Percentiles rank a stretch among this genome's conserved stretches.
phyloP scores from a whole-genome alignment of 2,329 filamentous ascomycete species.

The Colletotrichum euphorbiae region DNA sequence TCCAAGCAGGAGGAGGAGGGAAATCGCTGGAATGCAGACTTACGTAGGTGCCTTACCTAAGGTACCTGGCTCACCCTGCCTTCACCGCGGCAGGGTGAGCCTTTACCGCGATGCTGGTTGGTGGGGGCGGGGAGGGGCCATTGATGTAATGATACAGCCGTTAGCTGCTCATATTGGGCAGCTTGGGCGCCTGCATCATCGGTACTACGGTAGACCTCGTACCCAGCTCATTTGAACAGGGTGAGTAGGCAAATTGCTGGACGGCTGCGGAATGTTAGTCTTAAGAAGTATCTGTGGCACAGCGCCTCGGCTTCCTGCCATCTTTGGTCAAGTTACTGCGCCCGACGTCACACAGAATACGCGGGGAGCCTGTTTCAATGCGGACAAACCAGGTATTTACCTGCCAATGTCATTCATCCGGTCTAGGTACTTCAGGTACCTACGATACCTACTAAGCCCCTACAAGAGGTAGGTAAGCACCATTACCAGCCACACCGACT shows the following conservation, averaged over 20 bases:
- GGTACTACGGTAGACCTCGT: conserved; percentile 3
- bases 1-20: neutral
- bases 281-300: too few species aligned
- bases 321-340: neutral
- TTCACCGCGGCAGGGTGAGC: too few species aligned
- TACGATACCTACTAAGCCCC: too few species aligned
- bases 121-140: conserved; percentile 43
- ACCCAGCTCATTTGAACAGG: too few species aligned
- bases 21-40: too few species aligned
- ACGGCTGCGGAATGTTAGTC: too few species aligned
- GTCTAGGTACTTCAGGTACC: too few species aligned
- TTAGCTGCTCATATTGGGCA: conserved; percentile 1
- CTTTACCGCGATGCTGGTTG: conserved; percentile 25
- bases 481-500: conserved; percentile 49
- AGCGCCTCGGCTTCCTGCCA: too few species aligned
- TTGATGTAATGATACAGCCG: conserved; percentile 49
- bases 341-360: conserved; percentile 1
- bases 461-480: too few species aligned
- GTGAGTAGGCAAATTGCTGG: too few species aligned
- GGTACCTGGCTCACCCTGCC: too few species aligned
- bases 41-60: neutral
- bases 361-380: conserved; percentile 25
- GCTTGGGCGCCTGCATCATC: conserved; percentile 23
- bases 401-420: neutral
- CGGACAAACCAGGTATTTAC: conserved; percentile 2